Evolutionary conservation across 2,329 filamentous ascomycete genomes (phyloP).

Genomic region (Verticillium longisporum): DNA sequence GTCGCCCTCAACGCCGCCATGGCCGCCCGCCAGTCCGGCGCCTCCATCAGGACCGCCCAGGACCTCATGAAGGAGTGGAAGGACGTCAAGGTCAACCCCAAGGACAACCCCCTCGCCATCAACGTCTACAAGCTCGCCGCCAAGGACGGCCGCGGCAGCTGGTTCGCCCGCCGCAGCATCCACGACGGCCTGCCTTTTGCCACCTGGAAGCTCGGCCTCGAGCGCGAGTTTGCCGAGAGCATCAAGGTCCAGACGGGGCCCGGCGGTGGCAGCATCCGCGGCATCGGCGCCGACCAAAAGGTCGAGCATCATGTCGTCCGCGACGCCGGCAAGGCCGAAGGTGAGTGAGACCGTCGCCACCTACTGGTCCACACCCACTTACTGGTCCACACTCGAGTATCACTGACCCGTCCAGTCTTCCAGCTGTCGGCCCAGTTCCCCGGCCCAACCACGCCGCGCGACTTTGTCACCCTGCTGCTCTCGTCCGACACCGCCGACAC

Average conservation of each 20-base stretch:
- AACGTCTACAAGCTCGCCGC: slow-evolving; percentile 72
- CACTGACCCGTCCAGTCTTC: slow-evolving; percentile 50
- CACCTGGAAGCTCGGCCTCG: slow-evolving; percentile 70
- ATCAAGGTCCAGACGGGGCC: slow-evolving; percentile 63
- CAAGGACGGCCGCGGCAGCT: slow-evolving; percentile 76
- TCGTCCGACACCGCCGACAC: slow-evolving; percentile 52
- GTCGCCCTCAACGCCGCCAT: slow-evolving; percentile 45
- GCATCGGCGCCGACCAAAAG: slow-evolving; percentile 73
- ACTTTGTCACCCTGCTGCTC: slow-evolving; percentile 77
- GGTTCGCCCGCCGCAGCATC: slow-evolving; percentile 82
- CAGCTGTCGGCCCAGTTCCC: slow-evolving; percentile 86
- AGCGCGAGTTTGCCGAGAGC: slow-evolving; percentile 73
- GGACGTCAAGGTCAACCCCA: slow-evolving; percentile 63
- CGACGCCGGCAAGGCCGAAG: slow-evolving; percentile 56
- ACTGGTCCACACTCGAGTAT: too few relatives aligned
- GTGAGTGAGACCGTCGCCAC: slow-evolving; percentile 24
- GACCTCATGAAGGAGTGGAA: slow-evolving; percentile 81
- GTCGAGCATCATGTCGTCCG: slow-evolving; percentile 57
- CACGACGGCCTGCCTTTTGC: slow-evolving; percentile 73
- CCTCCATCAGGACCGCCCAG: slow-evolving; percentile 39
- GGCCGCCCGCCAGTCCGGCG: slow-evolving; percentile 29
- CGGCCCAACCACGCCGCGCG: slow-evolving; percentile 77
- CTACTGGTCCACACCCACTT: too few relatives aligned
- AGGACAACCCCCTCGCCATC: slow-evolving; percentile 70
- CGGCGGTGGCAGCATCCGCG: slow-evolving; percentile 69